Evolutionary conservation across 108 stramenopile genomes (phyloP), one percentile per base, ranked within the genome.

Genomic region (Fragilariopsis cylindrus): DNA sequence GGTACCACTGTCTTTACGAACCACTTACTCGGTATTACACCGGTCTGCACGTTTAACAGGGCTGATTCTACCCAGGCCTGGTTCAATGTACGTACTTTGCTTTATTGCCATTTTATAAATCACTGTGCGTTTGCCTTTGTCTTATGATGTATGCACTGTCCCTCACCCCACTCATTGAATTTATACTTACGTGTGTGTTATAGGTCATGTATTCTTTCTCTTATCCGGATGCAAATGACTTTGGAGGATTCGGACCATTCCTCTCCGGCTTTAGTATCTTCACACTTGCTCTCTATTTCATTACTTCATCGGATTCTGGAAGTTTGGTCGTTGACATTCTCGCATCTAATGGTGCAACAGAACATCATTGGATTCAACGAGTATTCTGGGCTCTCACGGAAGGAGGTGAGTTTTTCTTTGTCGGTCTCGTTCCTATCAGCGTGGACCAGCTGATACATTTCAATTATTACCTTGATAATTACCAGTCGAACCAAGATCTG

Each of bases 251-350:
- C 62, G 87, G 87, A 49, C 57, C 53, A 56, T 85, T 88, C 64
- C 60, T 88, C 3, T 52, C 66, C 12, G 75, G 79, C 46, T 60
- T 88, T 3, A 75, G 76, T 8, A 70, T 88, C 48, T 62, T 83
- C 46, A 63, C 84, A 12, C 60, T 88, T 30, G 64, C 77, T 3
- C 68, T 79, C 42, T 89, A 89, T 80, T 89, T 89, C 63, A 70
- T 86, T 57, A 90, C 89, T 8, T 84, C 83, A 4, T 85, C 86
- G n/a, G 89, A 90, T 64, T 85, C 86, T 65, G 89, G 86, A 40
- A 85, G 84, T 52, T 72, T 90, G 58, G 73, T 90, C 64, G 86
- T 90, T 21, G 89, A 90, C 64, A 55, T 81, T 43, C 55, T 90
- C 4, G 79, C 86, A 30, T 75, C 84, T 3, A 90, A 90, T 70